These are phyloP conservation scores for Phialophora tarda DNA, from an alignment of 2,329 filamentous ascomycete genomes.

Conservation along the genomic window DNA sequence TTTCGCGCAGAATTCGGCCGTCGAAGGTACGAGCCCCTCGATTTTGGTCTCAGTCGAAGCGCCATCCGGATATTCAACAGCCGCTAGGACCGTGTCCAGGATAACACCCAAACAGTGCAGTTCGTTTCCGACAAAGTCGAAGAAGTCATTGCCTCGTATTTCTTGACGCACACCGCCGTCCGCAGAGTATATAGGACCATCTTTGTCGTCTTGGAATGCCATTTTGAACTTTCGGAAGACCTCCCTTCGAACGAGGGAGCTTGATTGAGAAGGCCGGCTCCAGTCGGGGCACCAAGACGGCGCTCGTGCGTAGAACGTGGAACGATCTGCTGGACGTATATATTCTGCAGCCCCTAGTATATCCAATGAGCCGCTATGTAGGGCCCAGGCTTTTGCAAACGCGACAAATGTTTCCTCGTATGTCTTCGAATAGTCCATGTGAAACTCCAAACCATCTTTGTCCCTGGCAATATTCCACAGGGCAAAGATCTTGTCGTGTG, in stretches of 20 bases:
- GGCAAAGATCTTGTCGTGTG: conserved; percentile 19
- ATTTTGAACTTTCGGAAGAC: conserved; percentile 1
- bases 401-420: conserved; percentile 10
- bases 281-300: conserved; percentile 22
- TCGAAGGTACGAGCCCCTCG: not conserved
- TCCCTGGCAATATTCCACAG: conserved; percentile 19
- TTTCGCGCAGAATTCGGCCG: conserved; percentile 6
- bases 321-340: not conserved
- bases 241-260: conserved; percentile 17
- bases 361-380: conserved; percentile 11
- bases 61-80: not conserved
- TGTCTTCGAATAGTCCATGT: conserved; percentile 7
- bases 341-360: conserved; percentile 17
- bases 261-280: conserved; percentile 8
- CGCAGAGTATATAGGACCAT: conserved; percentile 9
- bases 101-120: conserved; percentile 17
- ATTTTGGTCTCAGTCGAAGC: not conserved
- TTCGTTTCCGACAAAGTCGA: conserved; percentile 4
- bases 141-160: not conserved
- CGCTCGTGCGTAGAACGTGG: conserved; percentile 10
- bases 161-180: conserved; percentile 11
- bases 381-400: conserved; percentile 17
- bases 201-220: conserved; percentile 1
- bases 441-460: conserved; percentile 9
- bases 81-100: conserved; percentile 10